Base-by-base conservation (phyloP, 306 rosid species). In the Cicer bijugum region DNA sequence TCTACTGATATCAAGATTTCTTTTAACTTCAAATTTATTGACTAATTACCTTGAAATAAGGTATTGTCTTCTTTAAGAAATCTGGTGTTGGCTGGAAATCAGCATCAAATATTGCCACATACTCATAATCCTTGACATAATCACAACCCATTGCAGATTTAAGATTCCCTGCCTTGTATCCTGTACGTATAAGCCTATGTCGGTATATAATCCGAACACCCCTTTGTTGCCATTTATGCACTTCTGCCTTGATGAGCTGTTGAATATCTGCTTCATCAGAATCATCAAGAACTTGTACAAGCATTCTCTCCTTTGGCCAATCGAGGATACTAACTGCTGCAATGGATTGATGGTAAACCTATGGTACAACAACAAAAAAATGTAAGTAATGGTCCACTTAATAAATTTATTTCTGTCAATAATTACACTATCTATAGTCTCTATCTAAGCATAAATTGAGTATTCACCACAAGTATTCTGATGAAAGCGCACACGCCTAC, bases 281-380 rank as follows among this genome's bases (percentile, higher is more conserved):
- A 88, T 94, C 99, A 73, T 94, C 99, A 72, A 94, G 89, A 78
- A 94, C 88, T 86, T 94, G 99, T 40, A 91, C 84, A 66, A 94
- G 99, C 91, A 94, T 89, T 87, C 86, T 89, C 82, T 89, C 92
- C 84, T 79, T 94, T 19, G 99, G 99, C 99, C 99, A 94, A 68
- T 94, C 99, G 87, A 79, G 79, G 78, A 94, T 75, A 81, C 99
- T 89, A 67, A 89, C 96, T 12, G 99, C 94, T 8, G 89, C 97
- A 83, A 94, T 94, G 7, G 99, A 94, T 81, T 94, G 99, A 42
- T 94, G 99, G 84, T 94, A 94, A 62, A 94, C 99, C 99, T 94
- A 86, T 35, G 14, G 72, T 53, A 28, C 60, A 84, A 74, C 37
- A 78, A 56, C 56, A 59, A 9, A 45, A 40, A 42, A 45, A 75